These are phyloP conservation scores for Sanguinoderma infundibulare DNA, from an alignment of 1,284 basidiomycete genomes.

Conservation along the genomic window DNA sequence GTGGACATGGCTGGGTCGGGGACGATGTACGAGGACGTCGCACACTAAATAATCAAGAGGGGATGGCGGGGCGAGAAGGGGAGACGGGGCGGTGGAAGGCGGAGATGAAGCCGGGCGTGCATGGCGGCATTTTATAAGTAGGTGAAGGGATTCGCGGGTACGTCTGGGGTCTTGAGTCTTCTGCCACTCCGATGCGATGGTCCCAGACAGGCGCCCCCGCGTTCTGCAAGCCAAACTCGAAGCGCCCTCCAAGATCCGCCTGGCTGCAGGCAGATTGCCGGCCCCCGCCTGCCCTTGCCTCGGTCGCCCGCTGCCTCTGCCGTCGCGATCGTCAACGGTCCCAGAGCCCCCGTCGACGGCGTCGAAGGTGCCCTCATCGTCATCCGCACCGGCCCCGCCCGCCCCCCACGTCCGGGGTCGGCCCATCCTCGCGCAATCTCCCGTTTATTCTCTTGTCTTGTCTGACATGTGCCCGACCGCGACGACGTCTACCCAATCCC, in stretches of 20 bases:
- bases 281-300: background rate
- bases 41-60: conserved; percentile 4
- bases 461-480: conserved; percentile 2
- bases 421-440: background rate
- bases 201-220: conserved; percentile 14
- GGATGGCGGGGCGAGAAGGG: background rate
- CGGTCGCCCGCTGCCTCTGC: background rate
- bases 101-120: conserved; percentile 10
- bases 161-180: conserved; percentile 22
- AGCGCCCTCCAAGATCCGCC: background rate
- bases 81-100: conserved; percentile 8
- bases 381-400: background rate
- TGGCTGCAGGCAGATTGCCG: conserved; percentile 13
- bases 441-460: background rate
- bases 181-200: conserved; percentile 6
- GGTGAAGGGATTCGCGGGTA: conserved; percentile 8
- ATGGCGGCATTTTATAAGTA: conserved; percentile 22
- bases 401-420: background rate
- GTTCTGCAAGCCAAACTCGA: conserved; percentile 3
- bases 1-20: conserved; percentile 21
- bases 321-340: background rate
- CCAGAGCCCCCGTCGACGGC: background rate
- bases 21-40: conserved; percentile 11
- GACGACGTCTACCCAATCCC: background rate
- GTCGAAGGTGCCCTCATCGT: background rate